Conservation (phyloP, 495 filamentous ascomycete genomes). For the Neohortaea acidophila region DNA sequence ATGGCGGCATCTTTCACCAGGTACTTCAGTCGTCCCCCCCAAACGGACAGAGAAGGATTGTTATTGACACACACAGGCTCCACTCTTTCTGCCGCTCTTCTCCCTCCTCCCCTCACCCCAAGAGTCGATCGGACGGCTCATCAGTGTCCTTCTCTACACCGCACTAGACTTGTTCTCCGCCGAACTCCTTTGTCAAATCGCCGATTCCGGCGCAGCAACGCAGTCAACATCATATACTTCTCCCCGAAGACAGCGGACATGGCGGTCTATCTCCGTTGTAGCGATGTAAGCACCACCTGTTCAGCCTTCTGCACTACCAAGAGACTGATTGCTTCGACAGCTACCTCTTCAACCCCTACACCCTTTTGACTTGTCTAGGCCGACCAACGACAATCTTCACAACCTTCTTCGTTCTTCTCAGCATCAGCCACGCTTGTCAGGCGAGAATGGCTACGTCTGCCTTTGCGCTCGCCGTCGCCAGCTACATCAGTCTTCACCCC, state of each 20-base stretch:
- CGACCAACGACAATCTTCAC: conserved; percentile 85
- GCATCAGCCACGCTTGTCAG: conserved; percentile 65
- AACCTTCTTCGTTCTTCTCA: conserved; percentile 70
- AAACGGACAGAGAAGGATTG: no score
- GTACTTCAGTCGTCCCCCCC: no score
- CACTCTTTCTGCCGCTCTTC: conserved; percentile 80
- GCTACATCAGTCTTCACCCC: conserved; percentile 87
- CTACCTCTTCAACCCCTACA: conserved; percentile 91
- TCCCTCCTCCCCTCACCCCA: conserved; percentile 49
- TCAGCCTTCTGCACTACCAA: background rate
- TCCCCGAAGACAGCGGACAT: conserved; percentile 57
- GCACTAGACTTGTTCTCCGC: conserved; percentile 71
- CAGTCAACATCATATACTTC: conserved; percentile 60
- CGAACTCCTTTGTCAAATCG: conserved; percentile 64
- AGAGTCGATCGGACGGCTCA: conserved; percentile 29
- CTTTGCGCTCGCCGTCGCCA: conserved; percentile 69
- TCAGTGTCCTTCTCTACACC: conserved; percentile 59
- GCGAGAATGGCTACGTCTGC: conserved; percentile 64
- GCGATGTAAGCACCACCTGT: conserved; percentile 61
- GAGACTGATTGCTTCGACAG: conserved; percentile 28
- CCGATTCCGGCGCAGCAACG: conserved; percentile 63
- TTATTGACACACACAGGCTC: conserved; percentile 46
- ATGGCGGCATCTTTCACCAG: conserved; percentile 95
- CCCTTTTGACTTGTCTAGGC: conserved; percentile 81
- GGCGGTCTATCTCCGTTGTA: conserved; percentile 60